Base-by-base conservation (phyloP, 164 flowering plant species). In the Dillenia suffruticosa region DNA sequence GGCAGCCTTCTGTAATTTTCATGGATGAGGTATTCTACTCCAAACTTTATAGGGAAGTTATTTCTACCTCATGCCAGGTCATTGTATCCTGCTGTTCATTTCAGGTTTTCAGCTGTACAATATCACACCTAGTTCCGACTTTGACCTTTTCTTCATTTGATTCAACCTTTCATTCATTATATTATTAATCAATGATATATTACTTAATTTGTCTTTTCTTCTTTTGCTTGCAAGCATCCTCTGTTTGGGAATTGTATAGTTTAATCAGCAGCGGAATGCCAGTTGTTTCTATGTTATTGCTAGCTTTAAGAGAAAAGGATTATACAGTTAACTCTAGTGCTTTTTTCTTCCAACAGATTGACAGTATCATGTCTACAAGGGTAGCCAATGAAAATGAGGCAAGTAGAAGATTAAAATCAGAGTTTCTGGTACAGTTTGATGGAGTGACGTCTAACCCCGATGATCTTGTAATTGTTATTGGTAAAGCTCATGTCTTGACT, bases 351-450 rank as follows among this genome's bases (percentile, higher is more conserved):
- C 40, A 32, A 68, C 81, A 95, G 99, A 92, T 95, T 72, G 99
- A 95, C 63, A 95, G 98, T 75, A 80, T 92, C 57, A 83, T 90
- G 98, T 92, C 98, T 32, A 79, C 97, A 61, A 84, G 99, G 81
- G 53, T 74, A 65, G 80, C 87, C 12, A 86, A 76, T 75, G 98
- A 95, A 74, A 82, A 88, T 84, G 99, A 95, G 72, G 88, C 99
- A 56, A 95, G 98, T 72, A 82, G 98, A 74, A 82, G 99, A 66
- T 73, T 95, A 69, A 95, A 92, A 72, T 95, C 99, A n/a, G 99
- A 95, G 80, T 95, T 95, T 54, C 78, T 92, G 54, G 81, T 95
- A 61, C 99, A 95, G 76, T 90, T 95, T 83, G 99, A 95, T 77
- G 99, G 99, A 22, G 99, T 95, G 47, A 72, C 92, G 51, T 95